Evolutionary conservation across 139 green algal genomes (phyloP).

Genomic region (Spirogloea muscicola): DNA sequence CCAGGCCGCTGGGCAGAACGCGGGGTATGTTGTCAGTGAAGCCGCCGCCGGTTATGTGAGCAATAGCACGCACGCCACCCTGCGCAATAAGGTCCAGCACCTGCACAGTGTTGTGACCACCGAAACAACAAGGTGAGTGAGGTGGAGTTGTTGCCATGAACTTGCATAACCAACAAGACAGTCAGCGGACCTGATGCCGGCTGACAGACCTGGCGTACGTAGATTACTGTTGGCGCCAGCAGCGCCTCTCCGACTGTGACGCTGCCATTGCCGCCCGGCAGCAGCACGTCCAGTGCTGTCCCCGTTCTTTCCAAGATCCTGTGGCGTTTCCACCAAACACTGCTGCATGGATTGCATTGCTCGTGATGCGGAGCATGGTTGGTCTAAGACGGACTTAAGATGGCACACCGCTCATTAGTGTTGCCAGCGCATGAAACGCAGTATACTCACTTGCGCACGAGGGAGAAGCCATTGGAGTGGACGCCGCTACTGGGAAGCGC

Average conservation of each 20-base stretch:
- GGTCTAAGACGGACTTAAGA: too few relatives aligned
- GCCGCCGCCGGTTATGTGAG: constrained; percentile 98
- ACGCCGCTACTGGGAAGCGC: constrained; percentile 88
- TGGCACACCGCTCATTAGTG: too few relatives aligned
- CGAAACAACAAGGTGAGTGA: too few relatives aligned
- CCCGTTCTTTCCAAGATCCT: too few relatives aligned
- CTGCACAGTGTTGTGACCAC: too few relatives aligned
- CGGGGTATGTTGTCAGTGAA: constrained; percentile 96
- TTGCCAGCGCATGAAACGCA: too few relatives aligned
- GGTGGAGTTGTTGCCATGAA: too few relatives aligned
- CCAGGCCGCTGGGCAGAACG: constrained; percentile 78
- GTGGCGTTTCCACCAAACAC: too few relatives aligned
- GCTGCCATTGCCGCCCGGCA: constrained; percentile 52
- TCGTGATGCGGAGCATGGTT: too few relatives aligned
- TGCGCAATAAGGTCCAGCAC: constrained; percentile 23
- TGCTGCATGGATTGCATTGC: too few relatives aligned
- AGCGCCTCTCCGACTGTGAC: constrained; percentile 63
- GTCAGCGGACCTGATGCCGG: too few relatives aligned
- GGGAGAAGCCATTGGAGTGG: constrained; percentile 95
- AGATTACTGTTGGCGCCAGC: constrained; percentile 65
- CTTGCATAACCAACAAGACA: too few relatives aligned
- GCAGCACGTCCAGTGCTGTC: constrained; percentile 58
- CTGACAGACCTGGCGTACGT: constrained; percentile 55
- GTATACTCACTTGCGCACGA: constrained; percentile 77
- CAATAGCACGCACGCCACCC: constrained; percentile 60